Base-by-base conservation (phyloP, 75 land plant genomes). In the Selaginella tamariscina region DNA sequence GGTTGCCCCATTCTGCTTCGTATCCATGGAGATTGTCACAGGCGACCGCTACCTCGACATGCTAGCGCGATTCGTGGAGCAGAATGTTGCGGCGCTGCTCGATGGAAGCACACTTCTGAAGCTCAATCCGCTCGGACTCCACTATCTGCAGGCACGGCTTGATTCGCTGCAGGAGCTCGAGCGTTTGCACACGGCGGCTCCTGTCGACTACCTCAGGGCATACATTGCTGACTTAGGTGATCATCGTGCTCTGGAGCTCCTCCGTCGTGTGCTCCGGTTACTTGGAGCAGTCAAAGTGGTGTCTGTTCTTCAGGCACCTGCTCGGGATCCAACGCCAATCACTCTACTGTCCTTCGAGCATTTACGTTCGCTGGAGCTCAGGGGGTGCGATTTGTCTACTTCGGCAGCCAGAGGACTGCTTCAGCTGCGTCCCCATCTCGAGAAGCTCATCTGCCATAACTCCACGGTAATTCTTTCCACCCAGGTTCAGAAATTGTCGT, bases 161-260 rank as follows among this genome's bases (percentile, higher is more conserved):
- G 95, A 89, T 75, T 81, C 87, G 29, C 72, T 93, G 32, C 73
- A 68, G 67, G 98, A 93, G 82, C 77, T 93, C 0, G 98, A 93
- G 74, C 65, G 74, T 28, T 80, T 93, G 57, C 80, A 85, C 0
- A 66, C 85, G 22, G 98, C 81, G 0, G 95, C 98, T 0, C 98
- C 98, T 0, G 91, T 93, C 9, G 98, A 93, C 54, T 93, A 93
- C 72, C 82, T 93, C 33, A 77, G 98, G 0, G 94, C 95, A 1
- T 93, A 93, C 70, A 78, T 93, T 44, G 87, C 98, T 21, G 98
- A 93, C 67, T 77, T 93, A 32, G 98, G 98, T 20, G 98, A 93
- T 64, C 95, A 93, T 71, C 79, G 98, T 2, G 98, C 98, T 30
- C 74, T 93, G 29, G 98, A 93, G 82, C 89, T 85, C 76, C 83